Percentiles rank a stretch among this genome's conserved stretches.
Evolutionary conservation across 2,329 filamentous ascomycete genomes (phyloP).

Genomic region (Ceratocystis albifundus): DNA sequence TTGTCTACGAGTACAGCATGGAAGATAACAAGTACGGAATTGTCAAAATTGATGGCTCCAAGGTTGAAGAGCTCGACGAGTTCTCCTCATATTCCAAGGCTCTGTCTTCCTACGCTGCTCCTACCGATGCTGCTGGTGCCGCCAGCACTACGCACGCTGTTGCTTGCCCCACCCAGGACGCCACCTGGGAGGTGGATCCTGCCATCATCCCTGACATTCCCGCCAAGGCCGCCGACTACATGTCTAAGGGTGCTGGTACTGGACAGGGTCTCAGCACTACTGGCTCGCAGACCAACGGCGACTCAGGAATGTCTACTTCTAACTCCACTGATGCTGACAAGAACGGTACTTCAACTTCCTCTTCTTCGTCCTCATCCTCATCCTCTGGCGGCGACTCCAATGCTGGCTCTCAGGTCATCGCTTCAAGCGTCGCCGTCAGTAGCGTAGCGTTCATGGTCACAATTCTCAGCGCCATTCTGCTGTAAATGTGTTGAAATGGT

Average conservation of each 20-base stretch:
- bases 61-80: constrained; percentile 48
- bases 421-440: constrained; percentile 29
- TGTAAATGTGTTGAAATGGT: constrained; percentile 28
- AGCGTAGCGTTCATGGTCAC: constrained; percentile 31
- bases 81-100: constrained; percentile 46
- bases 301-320: constrained; percentile 38
- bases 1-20: constrained; percentile 88
- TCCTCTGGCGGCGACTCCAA: constrained; percentile 27
- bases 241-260: constrained; percentile 42
- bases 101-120: constrained; percentile 39
- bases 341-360: constrained; percentile 18
- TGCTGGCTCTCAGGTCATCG: constrained; percentile 27
- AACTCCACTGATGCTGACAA: constrained; percentile 30
- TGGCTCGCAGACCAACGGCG: constrained; percentile 43
- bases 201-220: constrained; percentile 43
- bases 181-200: constrained; percentile 41
- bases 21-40: constrained; percentile 73
- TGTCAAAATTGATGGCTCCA: constrained; percentile 47
- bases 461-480: constrained; percentile 33
- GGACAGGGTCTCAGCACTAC: constrained; percentile 43
- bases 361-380: constrained; percentile 24
- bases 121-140: constrained; percentile 41
- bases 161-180: constrained; percentile 40
- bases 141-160: constrained; percentile 37
- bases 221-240: constrained; percentile 39